Base-by-base conservation (phyloP, 1,139 yeast species). In the Saccharomycopsis crataegensis region DNA sequence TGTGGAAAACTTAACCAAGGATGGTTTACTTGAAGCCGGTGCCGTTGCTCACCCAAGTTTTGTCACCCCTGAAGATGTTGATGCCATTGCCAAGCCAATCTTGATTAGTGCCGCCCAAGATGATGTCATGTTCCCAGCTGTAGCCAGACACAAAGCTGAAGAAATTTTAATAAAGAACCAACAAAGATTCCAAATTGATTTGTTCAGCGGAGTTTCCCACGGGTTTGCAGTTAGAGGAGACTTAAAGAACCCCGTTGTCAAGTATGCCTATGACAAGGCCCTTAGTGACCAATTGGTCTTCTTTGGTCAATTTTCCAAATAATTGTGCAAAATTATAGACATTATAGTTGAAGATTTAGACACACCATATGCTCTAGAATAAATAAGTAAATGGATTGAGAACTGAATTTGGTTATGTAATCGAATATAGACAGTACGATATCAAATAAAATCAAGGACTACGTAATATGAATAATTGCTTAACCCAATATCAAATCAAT, bases 151-250 rank as follows among this genome's bases (percentile, higher is more conserved):
- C 58, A 63, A 74, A 62, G 77, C 91, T 12, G 89, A 83, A 68
- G 77, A 69, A 16, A 76, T 74, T 59, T 76, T 89, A 64, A 67
- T 67, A 53, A 77, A 74, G 59, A 68, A 71, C 48, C 71, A 75
- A 57, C 78, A 76, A 40, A 70, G 70, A 49, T 89, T 79, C 71
- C 81, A 79, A 67, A 65, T 84, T 42, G 79, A 80, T 55, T 67
- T 86, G 52, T 82, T 78, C 64, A 68, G 83, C 40, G 83, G 84
- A 51, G 83, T 78, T 31, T 45, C 65, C 2, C 96, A 89, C 65
- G 96, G 96, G 1, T 89, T 72, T 65, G 78, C 95, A 22, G 82
- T 78, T 46, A 83, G 85, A 70, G 96, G 94, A 57, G 96, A 90
- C 66, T 58, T 75, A 41, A 59, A 72, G 12, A 70, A 71, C 58